phyloP scores from a whole-genome alignment of 2,329 filamentous ascomycete species.

The Trichoderma sp. region DNA sequence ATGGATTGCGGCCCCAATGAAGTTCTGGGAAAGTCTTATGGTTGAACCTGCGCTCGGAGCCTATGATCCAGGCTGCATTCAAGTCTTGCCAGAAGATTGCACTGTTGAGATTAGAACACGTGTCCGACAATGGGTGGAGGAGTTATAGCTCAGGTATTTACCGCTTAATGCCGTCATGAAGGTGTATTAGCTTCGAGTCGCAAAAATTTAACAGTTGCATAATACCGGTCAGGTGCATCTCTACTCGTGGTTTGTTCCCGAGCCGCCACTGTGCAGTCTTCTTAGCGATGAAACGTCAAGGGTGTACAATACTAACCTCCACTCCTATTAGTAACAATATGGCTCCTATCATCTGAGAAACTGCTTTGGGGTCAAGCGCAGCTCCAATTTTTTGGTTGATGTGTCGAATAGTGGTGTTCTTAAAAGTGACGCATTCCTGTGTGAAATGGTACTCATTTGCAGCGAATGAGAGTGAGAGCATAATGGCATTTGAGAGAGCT shows the following conservation, averaged over 20 bases:
- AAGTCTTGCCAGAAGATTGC: slow-evolving; percentile 12
- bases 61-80: slow-evolving; percentile 5
- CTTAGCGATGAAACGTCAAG: neutral
- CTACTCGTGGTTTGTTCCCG: slow-evolving; percentile 4
- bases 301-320: neutral
- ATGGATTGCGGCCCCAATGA: neutral
- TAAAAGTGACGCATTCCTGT: neutral
- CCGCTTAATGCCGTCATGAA: slow-evolving; percentile 7
- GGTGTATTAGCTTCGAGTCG: neutral
- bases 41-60: neutral
- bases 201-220: neutral
- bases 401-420: neutral
- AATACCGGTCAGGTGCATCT: slow-evolving; percentile 6
- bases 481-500: slow-evolving; percentile 4
- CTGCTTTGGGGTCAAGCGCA: neutral
- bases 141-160: neutral
- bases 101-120: neutral
- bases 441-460: slow-evolving; percentile 5
- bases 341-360: slow-evolving; percentile 7
- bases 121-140: neutral
- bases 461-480: neutral
- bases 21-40: neutral
- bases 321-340: neutral
- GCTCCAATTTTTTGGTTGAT: neutral
- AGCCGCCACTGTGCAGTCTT: neutral